phyloP scores from a whole-genome alignment of 2,329 filamentous ascomycete species.

The Scortechinia acanthostroma region DNA sequence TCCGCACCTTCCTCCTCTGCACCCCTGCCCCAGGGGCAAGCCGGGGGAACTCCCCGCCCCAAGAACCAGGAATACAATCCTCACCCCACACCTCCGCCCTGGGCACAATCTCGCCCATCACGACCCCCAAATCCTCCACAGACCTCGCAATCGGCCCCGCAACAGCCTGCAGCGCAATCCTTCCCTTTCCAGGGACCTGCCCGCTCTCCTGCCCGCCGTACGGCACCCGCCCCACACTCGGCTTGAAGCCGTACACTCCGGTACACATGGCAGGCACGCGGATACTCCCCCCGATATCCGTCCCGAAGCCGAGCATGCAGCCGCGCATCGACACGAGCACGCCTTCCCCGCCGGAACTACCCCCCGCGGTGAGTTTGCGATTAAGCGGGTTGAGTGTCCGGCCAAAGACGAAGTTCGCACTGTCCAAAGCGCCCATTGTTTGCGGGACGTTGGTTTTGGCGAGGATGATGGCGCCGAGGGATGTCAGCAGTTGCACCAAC shows the following conservation, averaged over 20 bases:
- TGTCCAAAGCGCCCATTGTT: conserved; percentile 35
- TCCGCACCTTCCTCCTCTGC: background rate
- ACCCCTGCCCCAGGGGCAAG: conserved; percentile 10
- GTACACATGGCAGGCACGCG: conserved; percentile 18
- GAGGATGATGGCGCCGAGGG: conserved; percentile 36
- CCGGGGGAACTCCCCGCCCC: too few species aligned
- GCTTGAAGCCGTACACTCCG: conserved; percentile 19
- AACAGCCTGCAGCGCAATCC: conserved; percentile 31
- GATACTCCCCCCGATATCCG: conserved; percentile 15
- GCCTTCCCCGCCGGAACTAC: conserved; percentile 21
- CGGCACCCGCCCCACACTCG: conserved; percentile 14
- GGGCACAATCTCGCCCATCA: conserved; percentile 24
- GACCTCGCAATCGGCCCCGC: conserved; percentile 26
- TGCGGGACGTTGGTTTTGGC: conserved; percentile 47
- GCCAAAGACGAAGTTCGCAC: conserved; percentile 30
- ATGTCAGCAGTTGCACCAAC: conserved; percentile 30
- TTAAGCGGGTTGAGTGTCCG: conserved; percentile 28
- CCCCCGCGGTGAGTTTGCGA: conserved; percentile 18
- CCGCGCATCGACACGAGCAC: conserved; percentile 10
- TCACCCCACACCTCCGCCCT: conserved; percentile 24
- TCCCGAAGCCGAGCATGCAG: conserved; percentile 9
- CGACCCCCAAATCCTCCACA: conserved; percentile 23
- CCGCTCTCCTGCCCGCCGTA: conserved; percentile 28
- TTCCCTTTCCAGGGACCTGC: conserved; percentile 43
- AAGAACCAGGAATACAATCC: conserved; percentile 32